Evolutionary conservation across 2,329 filamentous ascomycete genomes (phyloP), one percentile per base, ranked within the genome.

Genomic region (Thermoascus crustaceus): DNA sequence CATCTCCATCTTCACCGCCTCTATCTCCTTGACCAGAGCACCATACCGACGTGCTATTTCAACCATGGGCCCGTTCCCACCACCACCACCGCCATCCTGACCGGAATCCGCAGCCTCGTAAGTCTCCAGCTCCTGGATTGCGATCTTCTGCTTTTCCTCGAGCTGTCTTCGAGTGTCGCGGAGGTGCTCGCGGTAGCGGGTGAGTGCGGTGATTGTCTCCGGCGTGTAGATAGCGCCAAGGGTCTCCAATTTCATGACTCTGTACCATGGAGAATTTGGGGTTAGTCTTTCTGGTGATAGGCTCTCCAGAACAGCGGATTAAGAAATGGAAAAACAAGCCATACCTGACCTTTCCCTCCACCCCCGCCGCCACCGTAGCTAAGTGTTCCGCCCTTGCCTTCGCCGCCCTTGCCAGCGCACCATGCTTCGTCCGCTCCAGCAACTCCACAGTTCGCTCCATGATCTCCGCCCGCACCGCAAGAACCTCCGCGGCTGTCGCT

Each of bases 361-460:
- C 38, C 10, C 52, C 54, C 32, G 55, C 49, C 30, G 63, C 61
- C 30, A 66, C 58, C 20, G 45, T 52, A 18, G 53, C 53, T 38
- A 66, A 40, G 48, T 64, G 55, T 31, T 64, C 61, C 9, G 59
- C 61, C 39, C 56, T 57, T 3, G 59, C 59, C 39, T 52, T 61
- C 14, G 49, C 56, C 34, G 50, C 59, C 35, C 58, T 48, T 29
- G 54, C 50, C 26, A 60, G 32, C 11, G 49, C 53, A 13, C 61
- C 61, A 40, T 63, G 57, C 37, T 64, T 63, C 16, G 48, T 56
- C 32, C 60, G 49, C 39, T 64, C 61, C 23, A 67, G 43, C n/a
- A 63, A 46, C n/a, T 58, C 48, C 25, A 64, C 48, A 25, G 50
- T 57, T 11, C 54, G 51, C 46, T 64, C 60, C 21, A 64, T 43